phyloP scores from a whole-genome alignment of 1,284 basidiomycete species.

The Mycena citricolor region DNA sequence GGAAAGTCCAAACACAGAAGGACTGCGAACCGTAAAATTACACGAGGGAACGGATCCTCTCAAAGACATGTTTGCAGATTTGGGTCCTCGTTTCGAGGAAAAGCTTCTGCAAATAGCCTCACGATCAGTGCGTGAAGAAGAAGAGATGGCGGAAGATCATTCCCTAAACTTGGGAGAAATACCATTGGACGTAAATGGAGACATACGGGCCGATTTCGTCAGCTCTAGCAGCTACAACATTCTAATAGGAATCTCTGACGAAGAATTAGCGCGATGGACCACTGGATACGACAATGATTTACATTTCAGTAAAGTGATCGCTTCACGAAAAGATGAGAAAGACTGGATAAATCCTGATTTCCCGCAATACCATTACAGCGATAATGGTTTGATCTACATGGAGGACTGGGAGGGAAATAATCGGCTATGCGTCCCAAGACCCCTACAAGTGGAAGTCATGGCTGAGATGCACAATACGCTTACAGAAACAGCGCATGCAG shows the following conservation, averaged over 20 bases:
- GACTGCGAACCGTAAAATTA: constrained; percentile 8
- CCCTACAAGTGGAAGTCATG: constrained; percentile 22
- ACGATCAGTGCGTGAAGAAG: constrained; percentile 2
- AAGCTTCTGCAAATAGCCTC: constrained; percentile 25
- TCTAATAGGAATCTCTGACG: constrained; percentile 2
- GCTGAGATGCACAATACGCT: constrained; percentile 27
- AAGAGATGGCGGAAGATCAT: not conserved
- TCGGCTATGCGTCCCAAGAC: constrained; percentile 27
- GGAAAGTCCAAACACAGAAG: constrained; percentile 14
- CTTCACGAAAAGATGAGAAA: not conserved
- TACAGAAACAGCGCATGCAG: constrained; percentile 29
- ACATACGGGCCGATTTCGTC: not conserved
- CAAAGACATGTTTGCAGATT: constrained; percentile 27
- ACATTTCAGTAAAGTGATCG: constrained; percentile 4
- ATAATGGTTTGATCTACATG: constrained; percentile 28
- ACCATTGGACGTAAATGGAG: not conserved
- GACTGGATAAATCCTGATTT: constrained; percentile 3
- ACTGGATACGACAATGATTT: constrained; percentile 1
- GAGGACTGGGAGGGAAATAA: constrained; percentile 21
- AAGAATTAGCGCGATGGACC: constrained; percentile 8
- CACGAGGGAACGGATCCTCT: constrained; percentile 24
- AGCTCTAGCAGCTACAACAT: not conserved
- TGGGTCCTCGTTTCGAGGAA: constrained; percentile 30
- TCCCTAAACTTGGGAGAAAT: not conserved
- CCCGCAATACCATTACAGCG: constrained; percentile 21